phyloP scores from a whole-genome alignment of 2,329 filamentous ascomycete species.

The Fusarium sp. region DNA sequence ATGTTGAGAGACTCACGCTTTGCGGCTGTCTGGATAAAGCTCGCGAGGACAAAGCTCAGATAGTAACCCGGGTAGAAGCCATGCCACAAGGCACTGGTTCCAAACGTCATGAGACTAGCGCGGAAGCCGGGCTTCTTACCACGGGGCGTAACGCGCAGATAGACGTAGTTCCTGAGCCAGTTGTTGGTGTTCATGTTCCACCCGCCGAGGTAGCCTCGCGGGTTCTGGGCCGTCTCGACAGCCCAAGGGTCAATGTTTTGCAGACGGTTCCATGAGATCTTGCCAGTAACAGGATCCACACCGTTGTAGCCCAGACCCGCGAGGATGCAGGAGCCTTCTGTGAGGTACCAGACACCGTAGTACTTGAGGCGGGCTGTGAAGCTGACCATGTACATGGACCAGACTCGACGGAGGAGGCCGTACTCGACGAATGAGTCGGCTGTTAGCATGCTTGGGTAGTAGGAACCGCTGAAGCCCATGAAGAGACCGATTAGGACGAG shows the following conservation, averaged over 20 bases:
- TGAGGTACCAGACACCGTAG: constrained; percentile 94
- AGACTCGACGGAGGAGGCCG: constrained; percentile 78
- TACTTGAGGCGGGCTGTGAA: constrained; percentile 90
- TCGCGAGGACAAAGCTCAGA: constrained; percentile 87
- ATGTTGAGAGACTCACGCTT: constrained; percentile 77
- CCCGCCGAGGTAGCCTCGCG: constrained; percentile 87
- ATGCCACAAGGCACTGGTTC: constrained; percentile 96
- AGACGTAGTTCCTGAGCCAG: constrained; percentile 96
- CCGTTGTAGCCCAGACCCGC: constrained; percentile 95
- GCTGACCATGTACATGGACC: constrained; percentile 85
- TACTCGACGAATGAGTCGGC: constrained; percentile 75
- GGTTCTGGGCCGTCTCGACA: constrained; percentile 92
- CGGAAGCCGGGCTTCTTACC: constrained; percentile 97
- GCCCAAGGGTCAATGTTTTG: constrained; percentile 89
- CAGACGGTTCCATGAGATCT: constrained; percentile 87
- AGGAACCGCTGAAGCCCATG: constrained; percentile 77
- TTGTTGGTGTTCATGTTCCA: constrained; percentile 99
- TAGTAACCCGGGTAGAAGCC: constrained; percentile 99
- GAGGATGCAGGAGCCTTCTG: constrained; percentile 94
- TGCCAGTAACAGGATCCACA: constrained; percentile 84
- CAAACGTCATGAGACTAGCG: constrained; percentile 92
- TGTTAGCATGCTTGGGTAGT: constrained; percentile 72
- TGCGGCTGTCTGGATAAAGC: constrained; percentile 90
- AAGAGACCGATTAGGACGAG: constrained; percentile 84
- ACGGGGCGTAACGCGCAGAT: constrained; percentile 92